Evolutionary conservation across 495 filamentous ascomycete genomes (phyloP).

Genomic region (Talaromyces stipitatus): DNA sequence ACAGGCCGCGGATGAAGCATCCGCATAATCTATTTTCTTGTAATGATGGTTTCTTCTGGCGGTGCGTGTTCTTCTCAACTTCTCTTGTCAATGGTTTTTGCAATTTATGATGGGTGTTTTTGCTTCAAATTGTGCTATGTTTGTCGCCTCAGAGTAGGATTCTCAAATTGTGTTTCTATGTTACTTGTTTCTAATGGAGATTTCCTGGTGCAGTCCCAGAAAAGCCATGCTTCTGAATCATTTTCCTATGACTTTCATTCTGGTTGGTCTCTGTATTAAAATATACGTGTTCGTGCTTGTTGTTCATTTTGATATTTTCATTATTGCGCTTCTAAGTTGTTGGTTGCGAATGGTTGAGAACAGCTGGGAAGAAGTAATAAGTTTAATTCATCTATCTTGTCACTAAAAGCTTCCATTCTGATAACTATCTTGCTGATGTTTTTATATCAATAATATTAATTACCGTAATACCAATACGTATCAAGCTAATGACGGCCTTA

Average conservation of each 20-base stretch:
- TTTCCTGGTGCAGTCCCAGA: background rate
- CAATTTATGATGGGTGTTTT: background rate
- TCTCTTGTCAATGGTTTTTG: background rate
- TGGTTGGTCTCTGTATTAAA: background rate
- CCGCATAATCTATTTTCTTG: background rate
- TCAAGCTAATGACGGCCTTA: background rate
- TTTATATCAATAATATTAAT: background rate
- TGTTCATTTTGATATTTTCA: background rate
- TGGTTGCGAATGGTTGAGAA: too few species aligned
- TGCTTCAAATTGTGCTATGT: background rate
- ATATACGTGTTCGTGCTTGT: background rate
- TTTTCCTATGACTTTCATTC: too few species aligned
- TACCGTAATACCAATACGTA: background rate
- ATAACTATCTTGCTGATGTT: background rate
- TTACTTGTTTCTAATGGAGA: background rate
- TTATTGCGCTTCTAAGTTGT: too few species aligned
- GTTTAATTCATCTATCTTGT: background rate
- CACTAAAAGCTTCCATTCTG: background rate
- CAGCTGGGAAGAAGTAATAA: too few species aligned
- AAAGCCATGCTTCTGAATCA: background rate
- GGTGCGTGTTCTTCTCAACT: background rate
- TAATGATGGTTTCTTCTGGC: background rate
- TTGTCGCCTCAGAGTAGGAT: background rate
- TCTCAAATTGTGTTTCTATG: background rate
- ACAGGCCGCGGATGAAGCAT: conserved; percentile 9